Evolutionary conservation across 495 filamentous ascomycete genomes (phyloP), one percentile per base, ranked within the genome.

Genomic region (Cairneyella variabilis): DNA sequence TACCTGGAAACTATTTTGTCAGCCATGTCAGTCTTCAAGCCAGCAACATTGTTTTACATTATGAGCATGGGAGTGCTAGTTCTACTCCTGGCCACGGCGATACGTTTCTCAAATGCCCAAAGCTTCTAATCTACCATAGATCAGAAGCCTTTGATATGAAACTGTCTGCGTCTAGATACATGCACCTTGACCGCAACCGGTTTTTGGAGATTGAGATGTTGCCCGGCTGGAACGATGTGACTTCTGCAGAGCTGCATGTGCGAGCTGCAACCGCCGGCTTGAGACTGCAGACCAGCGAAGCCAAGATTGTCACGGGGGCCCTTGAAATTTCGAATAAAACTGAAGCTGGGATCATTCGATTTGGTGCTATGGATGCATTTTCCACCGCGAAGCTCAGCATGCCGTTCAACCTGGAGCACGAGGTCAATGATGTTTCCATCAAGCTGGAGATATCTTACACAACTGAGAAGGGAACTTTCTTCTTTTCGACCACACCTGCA

Each of bases 191-290:
- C 61, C 79, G 82, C 56, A 82, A 86, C 58, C 84, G 85, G 45
- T 82, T 79, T 9, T 68, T 96, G 4, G 86, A 95, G 54, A 68
- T 99, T 40, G 77, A 83, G 50, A 67, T 96, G 8, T 66, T 74
- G 39, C 84, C 82, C 37, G 92, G 92, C 22, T 83, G 84, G 76
- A 96, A 97, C 62, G 68, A 86, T 3, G 76, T 97, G 41, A 68
- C 70, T 27, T 76, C 63, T 11, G 84, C 83, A 30, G 84, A 86
- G 52, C 65, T 99, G 47, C 83, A 84, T 27, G 72, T 97, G 23
- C 80, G 84, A 59, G 79, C 91, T 53, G 90, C 86, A 3, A 92
- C 95, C 2, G 93, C 91, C 21, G 95, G 95, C 0, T 69, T 99
- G 27, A 77, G 95, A 37, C 75, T 99, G 12, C 80, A 90, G 51